Evolutionary conservation across 148 eudicot genomes (phyloP).

Genomic region (Agrostemma githago): DNA sequence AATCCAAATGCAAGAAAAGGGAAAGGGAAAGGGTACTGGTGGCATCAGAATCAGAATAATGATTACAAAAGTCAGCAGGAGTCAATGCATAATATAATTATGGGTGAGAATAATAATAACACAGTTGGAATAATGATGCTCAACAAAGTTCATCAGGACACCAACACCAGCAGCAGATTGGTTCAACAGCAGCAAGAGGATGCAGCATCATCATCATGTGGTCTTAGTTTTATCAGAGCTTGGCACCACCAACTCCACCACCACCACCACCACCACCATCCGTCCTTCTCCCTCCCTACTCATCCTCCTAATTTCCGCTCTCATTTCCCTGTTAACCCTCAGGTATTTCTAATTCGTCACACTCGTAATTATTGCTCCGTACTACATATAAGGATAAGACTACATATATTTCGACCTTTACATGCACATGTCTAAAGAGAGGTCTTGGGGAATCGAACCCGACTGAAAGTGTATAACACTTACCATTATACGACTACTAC

Average conservation of each 20-base stretch:
- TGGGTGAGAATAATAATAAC: slow-evolving; percentile 11
- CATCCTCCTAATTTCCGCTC: neutral
- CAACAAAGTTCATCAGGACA: neutral
- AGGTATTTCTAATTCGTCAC: slow-evolving; percentile 7
- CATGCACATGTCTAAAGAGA: too few relatives aligned
- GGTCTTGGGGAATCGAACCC: too few relatives aligned
- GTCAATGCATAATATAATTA: slow-evolving; percentile 27
- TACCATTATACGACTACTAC: too few relatives aligned
- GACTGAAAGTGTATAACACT: too few relatives aligned
- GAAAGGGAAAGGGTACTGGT: neutral
- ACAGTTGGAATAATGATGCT: neutral
- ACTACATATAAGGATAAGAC: neutral
- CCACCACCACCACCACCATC: slow-evolving; percentile 14
- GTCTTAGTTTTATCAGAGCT: slow-evolving; percentile 25
- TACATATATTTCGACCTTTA: neutral
- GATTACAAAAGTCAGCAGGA: slow-evolving; percentile 26
- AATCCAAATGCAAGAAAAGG: slow-evolving; percentile 1
- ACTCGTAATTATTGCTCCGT: too few relatives aligned
- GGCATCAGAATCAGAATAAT: slow-evolving; percentile 14
- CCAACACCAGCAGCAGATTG: neutral
- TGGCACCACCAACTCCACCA: slow-evolving; percentile 20
- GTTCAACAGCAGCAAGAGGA: neutral
- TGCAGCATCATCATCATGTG: neutral
- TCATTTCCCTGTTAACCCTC: slow-evolving; percentile 14
- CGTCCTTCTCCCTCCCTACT: neutral